These are phyloP conservation scores for Porpolomopsis calyptriformis DNA, from an alignment of 768 basidiomycete genomes.

Conservation along the genomic window DNA sequence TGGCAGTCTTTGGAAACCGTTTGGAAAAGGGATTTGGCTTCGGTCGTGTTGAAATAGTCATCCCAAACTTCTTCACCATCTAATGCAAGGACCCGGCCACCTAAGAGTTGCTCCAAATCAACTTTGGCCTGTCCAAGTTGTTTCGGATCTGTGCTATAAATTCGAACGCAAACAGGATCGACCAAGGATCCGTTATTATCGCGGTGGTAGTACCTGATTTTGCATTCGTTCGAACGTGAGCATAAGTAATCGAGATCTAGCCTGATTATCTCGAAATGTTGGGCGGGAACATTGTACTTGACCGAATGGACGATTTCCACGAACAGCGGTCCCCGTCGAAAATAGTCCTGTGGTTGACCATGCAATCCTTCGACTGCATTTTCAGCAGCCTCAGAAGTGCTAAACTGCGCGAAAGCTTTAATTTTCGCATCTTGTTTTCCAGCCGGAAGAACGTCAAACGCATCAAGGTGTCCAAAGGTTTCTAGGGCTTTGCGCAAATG, in stretches of 20 bases:
- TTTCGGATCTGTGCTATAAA: constrained; percentile 26
- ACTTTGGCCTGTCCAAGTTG: constrained; percentile 28
- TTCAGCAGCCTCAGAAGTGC: constrained; percentile 24
- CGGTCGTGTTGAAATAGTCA: constrained; percentile 35
- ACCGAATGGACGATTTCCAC: constrained; percentile 31
- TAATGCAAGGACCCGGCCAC: constrained; percentile 27
- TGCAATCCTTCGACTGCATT: constrained; percentile 21
- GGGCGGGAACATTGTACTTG: constrained; percentile 26
- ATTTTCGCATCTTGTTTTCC: constrained; percentile 22
- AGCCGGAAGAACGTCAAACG: constrained; percentile 30
- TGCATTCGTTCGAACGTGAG: constrained; percentile 20
- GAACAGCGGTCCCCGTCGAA: constrained; percentile 28
- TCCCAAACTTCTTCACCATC: constrained; percentile 33
- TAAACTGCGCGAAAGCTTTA: constrained; percentile 34
- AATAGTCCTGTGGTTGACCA: constrained; percentile 22
- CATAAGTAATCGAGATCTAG: constrained; percentile 26
- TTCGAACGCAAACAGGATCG: constrained; percentile 27
- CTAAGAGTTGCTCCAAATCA: constrained; percentile 27
- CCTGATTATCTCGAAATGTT: constrained; percentile 26
- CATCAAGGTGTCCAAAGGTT: constrained; percentile 27
- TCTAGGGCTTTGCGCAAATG: constrained; percentile 26
- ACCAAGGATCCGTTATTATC: constrained; percentile 11
- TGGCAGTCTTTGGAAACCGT: constrained; percentile 23
- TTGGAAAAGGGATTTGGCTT: constrained; percentile 29
- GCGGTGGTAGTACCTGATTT: constrained; percentile 22